Conservation (phyloP, 305 asterid genomes). For the Solanum hybrid region DNA sequence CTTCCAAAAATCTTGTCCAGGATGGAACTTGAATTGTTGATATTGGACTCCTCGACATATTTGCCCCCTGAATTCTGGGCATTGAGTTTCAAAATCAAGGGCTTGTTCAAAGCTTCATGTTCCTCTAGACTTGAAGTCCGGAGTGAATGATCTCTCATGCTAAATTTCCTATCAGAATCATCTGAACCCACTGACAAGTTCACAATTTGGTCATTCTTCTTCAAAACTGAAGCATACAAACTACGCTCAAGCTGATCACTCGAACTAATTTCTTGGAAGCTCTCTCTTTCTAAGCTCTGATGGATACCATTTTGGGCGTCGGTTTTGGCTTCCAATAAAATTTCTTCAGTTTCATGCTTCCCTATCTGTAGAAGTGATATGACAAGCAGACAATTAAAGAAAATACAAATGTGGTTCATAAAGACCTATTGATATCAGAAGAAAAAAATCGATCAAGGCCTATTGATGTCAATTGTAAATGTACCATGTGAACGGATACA, state of each 20-base stretch:
- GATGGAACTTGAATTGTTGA: slow-evolving; percentile 38
- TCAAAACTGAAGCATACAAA: slow-evolving; percentile 15
- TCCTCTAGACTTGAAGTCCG: slow-evolving; percentile 27
- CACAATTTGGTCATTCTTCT: slow-evolving; percentile 32
- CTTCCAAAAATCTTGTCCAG: slow-evolving; percentile 65
- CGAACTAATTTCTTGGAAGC: slow-evolving; percentile 26
- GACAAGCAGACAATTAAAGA: slow-evolving; percentile 11
- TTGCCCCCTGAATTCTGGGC: slow-evolving; percentile 33
- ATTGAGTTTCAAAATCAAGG: slow-evolving; percentile 25
- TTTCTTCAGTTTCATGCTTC: slow-evolving; percentile 35
- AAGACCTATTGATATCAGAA: not conserved
- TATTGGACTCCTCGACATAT: slow-evolving; percentile 30
- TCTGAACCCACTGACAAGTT: slow-evolving; percentile 25
- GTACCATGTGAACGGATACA: not conserved
- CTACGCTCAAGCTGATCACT: slow-evolving; percentile 35
- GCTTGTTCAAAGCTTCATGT: slow-evolving; percentile 29
- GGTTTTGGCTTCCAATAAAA: slow-evolving; percentile 21
- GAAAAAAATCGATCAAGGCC: not conserved
- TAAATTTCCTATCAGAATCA: slow-evolving; percentile 29
- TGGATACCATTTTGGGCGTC: slow-evolving; percentile 31
- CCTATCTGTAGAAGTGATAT: slow-evolving; percentile 36
- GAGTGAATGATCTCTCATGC: slow-evolving; percentile 29
- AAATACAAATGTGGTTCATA: slow-evolving; percentile 6
- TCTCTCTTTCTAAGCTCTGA: slow-evolving; percentile 27
- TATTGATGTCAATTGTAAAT: not conserved